phyloP scores from a whole-genome alignment of 1,284 basidiomycete genomes.

The Pseudomicrostroma phylloplanum region DNA sequence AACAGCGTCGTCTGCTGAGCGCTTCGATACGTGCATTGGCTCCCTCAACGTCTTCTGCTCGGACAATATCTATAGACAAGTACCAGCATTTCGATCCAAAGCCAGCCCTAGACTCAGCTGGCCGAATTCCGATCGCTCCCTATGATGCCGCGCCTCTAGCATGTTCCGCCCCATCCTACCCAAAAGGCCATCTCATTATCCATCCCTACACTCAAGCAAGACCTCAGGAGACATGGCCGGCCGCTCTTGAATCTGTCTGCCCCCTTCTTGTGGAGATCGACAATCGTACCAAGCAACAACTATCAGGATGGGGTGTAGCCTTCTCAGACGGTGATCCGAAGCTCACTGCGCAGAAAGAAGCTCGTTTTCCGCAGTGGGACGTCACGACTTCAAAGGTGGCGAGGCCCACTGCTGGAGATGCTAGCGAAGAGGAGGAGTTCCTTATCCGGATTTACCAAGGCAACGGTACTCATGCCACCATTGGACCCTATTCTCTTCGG shows the following conservation, averaged over 20 bases:
- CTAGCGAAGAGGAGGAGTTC: constrained; percentile 32
- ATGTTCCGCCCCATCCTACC: constrained; percentile 35
- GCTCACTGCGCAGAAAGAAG: neutral
- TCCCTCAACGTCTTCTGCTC: neutral
- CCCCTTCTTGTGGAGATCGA: constrained; percentile 39
- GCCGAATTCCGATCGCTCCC: constrained; percentile 18
- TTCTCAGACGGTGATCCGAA: constrained; percentile 20
- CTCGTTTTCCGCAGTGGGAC: constrained; percentile 27
- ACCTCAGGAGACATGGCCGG: constrained; percentile 33
- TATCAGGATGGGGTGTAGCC: constrained; percentile 37
- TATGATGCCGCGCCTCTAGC: constrained; percentile 36
- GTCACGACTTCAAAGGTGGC: constrained; percentile 26
- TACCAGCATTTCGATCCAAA: neutral
- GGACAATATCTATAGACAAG: neutral
- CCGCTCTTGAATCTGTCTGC: constrained; percentile 32
- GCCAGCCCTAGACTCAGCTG: constrained; percentile 1
- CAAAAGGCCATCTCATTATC: constrained; percentile 34
- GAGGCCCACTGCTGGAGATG: constrained; percentile 29
- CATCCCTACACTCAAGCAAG: constrained; percentile 25
- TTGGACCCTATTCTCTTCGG: constrained; percentile 33
- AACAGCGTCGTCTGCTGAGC: constrained; percentile 1
- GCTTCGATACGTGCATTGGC: neutral
- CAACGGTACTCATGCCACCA: constrained; percentile 28
- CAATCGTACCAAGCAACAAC: constrained; percentile 25
- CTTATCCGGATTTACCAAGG: constrained; percentile 29